These are phyloP conservation scores for Meyerozyma smithsonii DNA, from an alignment of 1,139 yeast genomes.

Conservation along the genomic window DNA sequence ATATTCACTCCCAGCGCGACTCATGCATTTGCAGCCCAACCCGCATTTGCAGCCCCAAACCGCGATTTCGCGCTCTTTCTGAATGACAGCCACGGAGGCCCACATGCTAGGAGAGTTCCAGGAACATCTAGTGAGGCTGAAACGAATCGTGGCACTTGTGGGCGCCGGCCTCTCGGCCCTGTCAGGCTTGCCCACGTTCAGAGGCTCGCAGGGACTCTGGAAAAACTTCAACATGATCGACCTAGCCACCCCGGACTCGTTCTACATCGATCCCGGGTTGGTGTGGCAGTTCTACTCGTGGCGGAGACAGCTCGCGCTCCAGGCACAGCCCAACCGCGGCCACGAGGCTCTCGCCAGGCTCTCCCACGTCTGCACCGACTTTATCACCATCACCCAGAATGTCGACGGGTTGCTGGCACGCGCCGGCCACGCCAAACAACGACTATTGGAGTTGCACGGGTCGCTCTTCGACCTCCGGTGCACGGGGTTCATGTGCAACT, in stretches of 20 bases:
- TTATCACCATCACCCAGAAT: slow-evolving; percentile 73
- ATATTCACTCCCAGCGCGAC: too few relatives aligned
- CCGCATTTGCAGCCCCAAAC: too few relatives aligned
- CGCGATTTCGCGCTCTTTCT: too few relatives aligned
- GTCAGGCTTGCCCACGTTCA: slow-evolving; percentile 71
- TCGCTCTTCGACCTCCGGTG: slow-evolving; percentile 68
- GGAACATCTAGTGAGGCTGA: slow-evolving; percentile 44
- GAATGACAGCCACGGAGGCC: not conserved
- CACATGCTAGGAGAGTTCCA: slow-evolving; percentile 46
- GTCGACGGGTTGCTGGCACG: slow-evolving; percentile 71
- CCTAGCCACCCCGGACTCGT: slow-evolving; percentile 88
- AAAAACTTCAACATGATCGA: slow-evolving; percentile 74
- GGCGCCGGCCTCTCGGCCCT: slow-evolving; percentile 84
- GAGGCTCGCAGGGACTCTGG: slow-evolving; percentile 78
- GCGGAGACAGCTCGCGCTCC: slow-evolving; percentile 59
- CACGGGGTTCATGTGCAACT: slow-evolving; percentile 70
- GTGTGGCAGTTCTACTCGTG: slow-evolving; percentile 88
- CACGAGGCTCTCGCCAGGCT: slow-evolving; percentile 61
- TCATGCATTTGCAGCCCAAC: too few relatives aligned
- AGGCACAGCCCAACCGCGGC: slow-evolving; percentile 68
- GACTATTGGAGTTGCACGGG: slow-evolving; percentile 71
- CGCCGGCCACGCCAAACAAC: slow-evolving; percentile 52
- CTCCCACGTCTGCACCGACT: slow-evolving; percentile 27
- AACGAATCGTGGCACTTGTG: slow-evolving; percentile 64
- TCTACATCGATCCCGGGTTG: slow-evolving; percentile 72